Evolutionary conservation across 2,329 filamentous ascomycete genomes (phyloP).

Genomic region (Ceratocystis destructans): DNA sequence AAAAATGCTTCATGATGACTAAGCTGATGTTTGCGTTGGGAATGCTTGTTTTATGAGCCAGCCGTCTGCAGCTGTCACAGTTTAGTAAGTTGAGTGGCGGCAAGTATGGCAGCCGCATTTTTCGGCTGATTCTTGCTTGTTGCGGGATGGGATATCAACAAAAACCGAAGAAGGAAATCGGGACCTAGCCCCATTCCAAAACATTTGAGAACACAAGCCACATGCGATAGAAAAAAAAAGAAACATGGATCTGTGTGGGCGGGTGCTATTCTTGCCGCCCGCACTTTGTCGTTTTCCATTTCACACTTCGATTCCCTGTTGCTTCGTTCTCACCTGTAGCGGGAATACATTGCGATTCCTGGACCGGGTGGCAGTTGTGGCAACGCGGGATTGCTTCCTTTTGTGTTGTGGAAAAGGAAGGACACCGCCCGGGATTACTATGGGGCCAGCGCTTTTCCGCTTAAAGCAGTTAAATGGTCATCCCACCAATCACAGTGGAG

Average conservation of each 20-base stretch:
- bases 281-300: background rate
- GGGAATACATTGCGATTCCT: background rate
- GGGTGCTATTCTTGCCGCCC: background rate
- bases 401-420: background rate
- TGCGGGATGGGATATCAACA: background rate
- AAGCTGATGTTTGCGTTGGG: background rate
- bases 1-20: background rate
- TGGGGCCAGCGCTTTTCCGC: background rate
- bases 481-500: constrained; percentile 3
- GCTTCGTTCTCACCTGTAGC: background rate
- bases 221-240: background rate
- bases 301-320: background rate
- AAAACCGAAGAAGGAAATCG: background rate
- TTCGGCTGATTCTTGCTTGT: background rate
- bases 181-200: background rate
- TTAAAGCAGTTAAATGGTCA: constrained; percentile 13
- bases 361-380: background rate
- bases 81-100: background rate
- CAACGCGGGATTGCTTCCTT: background rate
- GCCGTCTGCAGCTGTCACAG: background rate
- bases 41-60: background rate
- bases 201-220: background rate
- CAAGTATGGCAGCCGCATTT: background rate
- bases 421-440: background rate
- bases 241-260: background rate